phyloP scores from a whole-genome alignment of 495 filamentous ascomycete species.

The Talaromyces stipitatus region DNA sequence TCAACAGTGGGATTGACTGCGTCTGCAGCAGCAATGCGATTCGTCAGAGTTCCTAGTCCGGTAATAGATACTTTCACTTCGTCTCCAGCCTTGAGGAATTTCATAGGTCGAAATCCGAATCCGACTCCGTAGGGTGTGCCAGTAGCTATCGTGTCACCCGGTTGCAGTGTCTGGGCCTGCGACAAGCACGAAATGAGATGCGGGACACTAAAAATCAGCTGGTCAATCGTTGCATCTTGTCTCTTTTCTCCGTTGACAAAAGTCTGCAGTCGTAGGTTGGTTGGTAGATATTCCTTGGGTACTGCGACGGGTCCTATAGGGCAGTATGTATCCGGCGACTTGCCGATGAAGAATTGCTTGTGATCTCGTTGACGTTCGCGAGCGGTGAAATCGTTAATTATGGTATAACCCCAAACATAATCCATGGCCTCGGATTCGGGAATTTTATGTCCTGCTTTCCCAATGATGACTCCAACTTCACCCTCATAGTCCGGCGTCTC shows the following conservation, averaged over 20 bases:
- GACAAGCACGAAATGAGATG: constrained; percentile 58
- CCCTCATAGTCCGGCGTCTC: constrained; percentile 47
- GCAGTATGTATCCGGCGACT: constrained; percentile 48
- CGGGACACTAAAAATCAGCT: constrained; percentile 65
- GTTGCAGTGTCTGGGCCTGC: constrained; percentile 58
- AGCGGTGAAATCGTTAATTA: constrained; percentile 50
- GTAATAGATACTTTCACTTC: constrained; percentile 41
- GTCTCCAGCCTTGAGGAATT: constrained; percentile 42
- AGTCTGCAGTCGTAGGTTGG: constrained; percentile 48
- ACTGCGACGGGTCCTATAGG: constrained; percentile 49
- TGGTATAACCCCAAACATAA: constrained; percentile 50
- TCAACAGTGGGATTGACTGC: constrained; percentile 10
- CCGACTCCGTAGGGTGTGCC: constrained; percentile 57
- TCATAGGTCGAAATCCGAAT: constrained; percentile 37
- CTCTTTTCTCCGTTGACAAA: constrained; percentile 57
- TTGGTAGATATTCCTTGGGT: constrained; percentile 41
- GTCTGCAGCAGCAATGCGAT: constrained; percentile 23
- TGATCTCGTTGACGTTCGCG: constrained; percentile 49
- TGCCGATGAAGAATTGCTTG: constrained; percentile 51
- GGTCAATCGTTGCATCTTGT: constrained; percentile 56
- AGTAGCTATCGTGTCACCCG: constrained; percentile 68
- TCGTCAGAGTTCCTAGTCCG: constrained; percentile 28
- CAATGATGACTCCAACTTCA: constrained; percentile 50
- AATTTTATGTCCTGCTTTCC: constrained; percentile 40
- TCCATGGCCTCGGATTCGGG: constrained; percentile 37